A percentile compares a stretch with the other conserved stretches of the same genome.
Conservation (phyloP, 768 basidiomycete genomes). For the Trametes cinnabarina region DNA sequence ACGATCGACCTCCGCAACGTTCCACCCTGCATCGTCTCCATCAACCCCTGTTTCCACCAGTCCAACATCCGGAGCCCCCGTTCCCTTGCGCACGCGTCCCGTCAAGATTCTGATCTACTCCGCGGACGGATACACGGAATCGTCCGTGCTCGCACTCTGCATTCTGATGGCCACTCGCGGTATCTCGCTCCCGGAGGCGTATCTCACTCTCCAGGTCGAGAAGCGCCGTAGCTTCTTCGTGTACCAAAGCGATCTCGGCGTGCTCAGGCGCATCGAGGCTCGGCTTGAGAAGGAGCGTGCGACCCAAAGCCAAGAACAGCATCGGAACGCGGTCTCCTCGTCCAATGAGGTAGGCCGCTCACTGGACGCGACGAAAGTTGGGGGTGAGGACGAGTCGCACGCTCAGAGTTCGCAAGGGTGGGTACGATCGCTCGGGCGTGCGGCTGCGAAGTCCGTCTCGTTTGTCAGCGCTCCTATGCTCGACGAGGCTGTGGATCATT, state of each 20-base stretch:
- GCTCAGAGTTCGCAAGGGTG: slow-evolving; percentile 7
- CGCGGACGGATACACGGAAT: slow-evolving; percentile 91
- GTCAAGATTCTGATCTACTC: slow-evolving; percentile 79
- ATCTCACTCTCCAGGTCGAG: slow-evolving; percentile 83
- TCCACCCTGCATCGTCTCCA: slow-evolving; percentile 24
- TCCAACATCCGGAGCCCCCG: slow-evolving; percentile 8
- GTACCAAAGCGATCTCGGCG: slow-evolving; percentile 74
- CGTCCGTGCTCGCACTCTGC: slow-evolving; percentile 80
- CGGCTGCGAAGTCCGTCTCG: slow-evolving; percentile 18
- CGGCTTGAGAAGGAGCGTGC: slow-evolving; percentile 36
- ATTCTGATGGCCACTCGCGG: slow-evolving; percentile 78
- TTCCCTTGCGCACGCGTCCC: slow-evolving; percentile 47
- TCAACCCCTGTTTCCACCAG: slow-evolving; percentile 26
- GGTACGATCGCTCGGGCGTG: slow-evolving; percentile 12
- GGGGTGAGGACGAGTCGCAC: neutral
- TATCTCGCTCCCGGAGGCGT: slow-evolving; percentile 81
- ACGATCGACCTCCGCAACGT: slow-evolving; percentile 29
- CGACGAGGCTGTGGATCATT: neutral
- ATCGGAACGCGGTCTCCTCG: neutral
- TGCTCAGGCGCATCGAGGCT: slow-evolving; percentile 70
- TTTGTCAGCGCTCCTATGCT: slow-evolving; percentile 14
- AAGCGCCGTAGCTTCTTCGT: slow-evolving; percentile 88
- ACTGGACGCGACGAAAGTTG: neutral
- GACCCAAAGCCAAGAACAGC: neutral
- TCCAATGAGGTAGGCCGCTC: neutral